Conservation (phyloP, 148 eudicot species). For the Vaccinium myrtillus region DNA sequence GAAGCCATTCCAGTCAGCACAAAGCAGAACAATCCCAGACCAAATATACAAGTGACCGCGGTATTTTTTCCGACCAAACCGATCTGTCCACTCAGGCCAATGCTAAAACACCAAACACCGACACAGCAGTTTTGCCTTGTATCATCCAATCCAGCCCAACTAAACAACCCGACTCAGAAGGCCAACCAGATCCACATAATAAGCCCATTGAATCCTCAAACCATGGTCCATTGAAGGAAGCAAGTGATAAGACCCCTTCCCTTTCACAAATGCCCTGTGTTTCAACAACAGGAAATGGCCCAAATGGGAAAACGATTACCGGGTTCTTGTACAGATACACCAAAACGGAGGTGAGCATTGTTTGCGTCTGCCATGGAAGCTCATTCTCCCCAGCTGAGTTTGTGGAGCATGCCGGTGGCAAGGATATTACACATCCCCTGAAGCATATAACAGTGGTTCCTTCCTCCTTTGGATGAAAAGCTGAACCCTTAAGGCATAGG, state of each 20-base stretch:
- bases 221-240: constrained; percentile 16
- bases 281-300: constrained; percentile 69
- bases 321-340: constrained; percentile 69
- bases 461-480: constrained; percentile 7
- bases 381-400: constrained; percentile 74
- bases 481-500: neutral
- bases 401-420: constrained; percentile 83
- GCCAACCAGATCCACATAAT: neutral
- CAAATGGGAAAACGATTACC: constrained; percentile 61
- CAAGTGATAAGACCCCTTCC: constrained; percentile 7
- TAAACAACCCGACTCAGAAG: neutral
- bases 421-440: constrained; percentile 56
- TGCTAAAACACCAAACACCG: neutral
- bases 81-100: neutral
- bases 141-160: constrained; percentile 1
- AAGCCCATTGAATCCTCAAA: constrained; percentile 14
- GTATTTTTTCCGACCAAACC: constrained; percentile 1
- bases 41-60: constrained; percentile 12
- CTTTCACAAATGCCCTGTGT: constrained; percentile 68
- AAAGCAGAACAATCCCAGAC: constrained; percentile 15
- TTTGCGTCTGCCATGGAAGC: constrained; percentile 74
- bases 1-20: constrained; percentile 43
- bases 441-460: constrained; percentile 62
- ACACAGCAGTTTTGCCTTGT: neutral
- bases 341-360: constrained; percentile 58